These are phyloP conservation scores for Pleurostoma richardsiae DNA, from an alignment of 2,329 filamentous ascomycete genomes.

Conservation along the genomic window DNA sequence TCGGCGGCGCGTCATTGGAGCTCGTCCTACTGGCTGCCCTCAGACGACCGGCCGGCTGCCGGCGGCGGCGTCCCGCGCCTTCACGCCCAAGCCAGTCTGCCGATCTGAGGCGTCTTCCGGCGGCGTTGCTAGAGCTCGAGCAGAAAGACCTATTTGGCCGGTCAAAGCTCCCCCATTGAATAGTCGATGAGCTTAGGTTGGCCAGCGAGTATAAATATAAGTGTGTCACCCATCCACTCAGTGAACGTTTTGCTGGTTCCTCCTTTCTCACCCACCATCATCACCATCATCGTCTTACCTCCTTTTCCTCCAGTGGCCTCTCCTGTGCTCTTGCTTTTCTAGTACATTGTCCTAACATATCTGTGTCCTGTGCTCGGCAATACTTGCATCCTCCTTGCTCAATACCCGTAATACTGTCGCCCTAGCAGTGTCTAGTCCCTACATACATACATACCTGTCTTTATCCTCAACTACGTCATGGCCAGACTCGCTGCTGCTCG, in stretches of 20 bases:
- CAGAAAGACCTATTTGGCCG: no score
- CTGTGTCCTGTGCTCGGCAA: not conserved
- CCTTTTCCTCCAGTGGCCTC: no score
- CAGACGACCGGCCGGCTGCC: not conserved
- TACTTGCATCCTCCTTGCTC: not conserved
- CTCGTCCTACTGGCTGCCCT: not conserved
- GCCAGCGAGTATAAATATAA: no score
- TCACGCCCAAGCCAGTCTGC: not conserved
- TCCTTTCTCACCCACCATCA: no score
- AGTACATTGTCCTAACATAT: no score
- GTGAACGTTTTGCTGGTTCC: no score
- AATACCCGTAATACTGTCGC: not conserved
- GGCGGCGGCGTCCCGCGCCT: not conserved
- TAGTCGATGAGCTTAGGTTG: no score
- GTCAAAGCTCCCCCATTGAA: no score
- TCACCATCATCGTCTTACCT: no score
- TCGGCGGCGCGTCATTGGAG: not conserved
- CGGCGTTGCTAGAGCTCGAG: not conserved
- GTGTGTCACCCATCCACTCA: no score
- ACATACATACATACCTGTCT: not conserved
- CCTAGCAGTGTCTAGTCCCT: no score
- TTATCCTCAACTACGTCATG: slow-evolving; percentile 31
- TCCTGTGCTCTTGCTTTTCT: no score
- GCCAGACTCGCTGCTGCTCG: slow-evolving; percentile 58
- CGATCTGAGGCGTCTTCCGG: not conserved